Conservation (phyloP, 1,139 yeast genomes). For the Diutina sp. region DNA sequence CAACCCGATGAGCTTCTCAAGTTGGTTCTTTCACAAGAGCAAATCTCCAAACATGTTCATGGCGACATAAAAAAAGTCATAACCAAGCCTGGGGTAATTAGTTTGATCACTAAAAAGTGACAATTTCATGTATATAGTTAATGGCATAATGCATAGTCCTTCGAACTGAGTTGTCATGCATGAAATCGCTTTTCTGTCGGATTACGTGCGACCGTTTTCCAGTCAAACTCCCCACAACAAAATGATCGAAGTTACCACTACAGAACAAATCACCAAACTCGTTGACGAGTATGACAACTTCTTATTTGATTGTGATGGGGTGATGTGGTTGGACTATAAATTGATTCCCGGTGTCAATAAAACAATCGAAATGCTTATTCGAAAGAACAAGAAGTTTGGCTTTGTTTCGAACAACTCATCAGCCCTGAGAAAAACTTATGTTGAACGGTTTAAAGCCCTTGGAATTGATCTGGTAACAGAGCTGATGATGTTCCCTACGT, state of each 20-base stretch:
- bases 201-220: background rate
- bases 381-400: constrained; percentile 17
- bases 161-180: background rate
- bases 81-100: constrained; percentile 7
- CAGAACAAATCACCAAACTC: background rate
- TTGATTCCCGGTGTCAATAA: constrained; percentile 63
- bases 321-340: constrained; percentile 74
- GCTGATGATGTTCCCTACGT: constrained; percentile 23
- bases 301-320: constrained; percentile 80
- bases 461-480: constrained; percentile 20
- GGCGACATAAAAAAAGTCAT: constrained; percentile 7
- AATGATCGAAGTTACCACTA: background rate
- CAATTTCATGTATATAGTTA: background rate
- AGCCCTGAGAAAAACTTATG: constrained; percentile 20
- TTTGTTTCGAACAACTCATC: constrained; percentile 31
- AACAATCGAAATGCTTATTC: constrained; percentile 43
- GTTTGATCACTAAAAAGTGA: constrained; percentile 5
- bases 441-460: constrained; percentile 18
- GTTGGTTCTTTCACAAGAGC: constrained; percentile 4
- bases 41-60: constrained; percentile 5
- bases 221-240: background rate
- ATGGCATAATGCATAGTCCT: too few species aligned
- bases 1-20: constrained; percentile 12
- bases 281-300: constrained; percentile 3
- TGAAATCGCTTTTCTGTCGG: background rate